A percentile compares a stretch with the other conserved stretches of the same genome.
phyloP scores from a whole-genome alignment of 2,329 filamentous ascomycete species.

The Ceratocystis huliohia region DNA sequence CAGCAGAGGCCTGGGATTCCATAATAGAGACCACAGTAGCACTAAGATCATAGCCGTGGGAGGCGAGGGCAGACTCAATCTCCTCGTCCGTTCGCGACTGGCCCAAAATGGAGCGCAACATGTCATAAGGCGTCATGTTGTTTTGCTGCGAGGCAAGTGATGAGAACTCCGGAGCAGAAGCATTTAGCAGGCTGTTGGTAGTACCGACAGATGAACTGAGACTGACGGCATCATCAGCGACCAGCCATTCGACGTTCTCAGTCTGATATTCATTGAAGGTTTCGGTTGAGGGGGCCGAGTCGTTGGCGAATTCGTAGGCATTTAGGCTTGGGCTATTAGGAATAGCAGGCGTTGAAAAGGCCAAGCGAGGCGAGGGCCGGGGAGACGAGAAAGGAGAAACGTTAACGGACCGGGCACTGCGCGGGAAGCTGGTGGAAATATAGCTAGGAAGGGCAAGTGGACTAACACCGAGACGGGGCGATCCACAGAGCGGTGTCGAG shows the following conservation, averaged over 20 bases:
- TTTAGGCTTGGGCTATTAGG: conserved; percentile 90
- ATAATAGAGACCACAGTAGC: conserved; percentile 84
- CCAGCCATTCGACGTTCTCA: conserved; percentile 94
- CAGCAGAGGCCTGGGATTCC: conserved; percentile 42
- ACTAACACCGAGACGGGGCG: conserved; percentile 67
- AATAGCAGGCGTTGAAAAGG: conserved; percentile 77
- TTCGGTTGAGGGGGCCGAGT: conserved; percentile 67
- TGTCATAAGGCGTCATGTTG: conserved; percentile 97
- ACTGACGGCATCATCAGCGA: conserved; percentile 74
- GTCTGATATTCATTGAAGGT: conserved; percentile 83
- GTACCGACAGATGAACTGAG: conserved; percentile 61
- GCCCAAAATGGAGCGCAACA: conserved; percentile 86
- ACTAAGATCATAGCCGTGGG: conserved; percentile 84
- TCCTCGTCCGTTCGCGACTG: conserved; percentile 85
- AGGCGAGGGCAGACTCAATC: conserved; percentile 78
- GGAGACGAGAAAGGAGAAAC: conserved; percentile 90
- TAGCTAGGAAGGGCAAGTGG: conserved; percentile 78
- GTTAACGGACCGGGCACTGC: conserved; percentile 62
- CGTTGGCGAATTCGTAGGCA: conserved; percentile 84
- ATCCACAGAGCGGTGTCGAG: conserved; percentile 68
- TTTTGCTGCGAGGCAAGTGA: conserved; percentile 47
- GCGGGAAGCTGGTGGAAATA: conserved; percentile 61
- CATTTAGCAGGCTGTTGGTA: conserved; percentile 59
- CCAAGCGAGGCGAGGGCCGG: conserved; percentile 79
- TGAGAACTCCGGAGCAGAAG: conserved; percentile 67